Evolutionary conservation across 768 basidiomycete species (phyloP), one percentile per base, ranked within the genome.

Genomic region (Naganishia antarctica): DNA sequence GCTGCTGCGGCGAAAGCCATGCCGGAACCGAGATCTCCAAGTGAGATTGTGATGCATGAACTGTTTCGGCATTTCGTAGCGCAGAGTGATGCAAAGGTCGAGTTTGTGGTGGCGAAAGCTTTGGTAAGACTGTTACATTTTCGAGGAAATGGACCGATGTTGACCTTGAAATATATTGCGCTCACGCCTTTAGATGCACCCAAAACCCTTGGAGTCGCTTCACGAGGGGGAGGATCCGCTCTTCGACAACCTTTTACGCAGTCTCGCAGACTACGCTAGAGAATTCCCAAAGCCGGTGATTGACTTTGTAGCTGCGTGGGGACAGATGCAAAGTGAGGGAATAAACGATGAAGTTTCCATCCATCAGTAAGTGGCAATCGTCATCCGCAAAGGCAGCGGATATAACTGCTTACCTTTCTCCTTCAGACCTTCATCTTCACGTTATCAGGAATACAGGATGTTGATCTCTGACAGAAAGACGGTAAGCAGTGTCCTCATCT

Each of bases 41-140:
- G 50, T 25, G 65, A 66, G 25, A 61, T 66, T 34, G 60, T 60
- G 13, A 43, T 66, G 60, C 65, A 66, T 49, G 65, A 61, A 25
- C 37, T 66, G 25, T 62, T 66, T 32, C 16, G 65, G 32, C 65
- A 49, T 53, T 66, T 66, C 21, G 60, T 62, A 3, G 48, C 60
- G 23, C 46, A 44, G 9, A 49, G 60, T 5, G 49, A 61, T 31
- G 50, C 29, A 15, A 66, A 66, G 37, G 40, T 66, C 37, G 48
- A 62, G 29, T 26, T 25, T 23, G 37, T 66, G 12, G 26, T 66
- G n/a, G 48, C 48, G 4, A 48, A 50, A 45, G 46, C 65, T 12
- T 37, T 66, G 65, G 62, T 63, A 43, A 26, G 25, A 25, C 21
- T 37, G 34, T 37, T 15, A 15, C 48, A 12, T 32, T 62, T 40